Percentiles rank a stretch among this genome's conserved stretches.
These are phyloP conservation scores for Microdochium nivale DNA, from an alignment of 2,329 filamentous ascomycete genomes.

Conservation along the genomic window DNA sequence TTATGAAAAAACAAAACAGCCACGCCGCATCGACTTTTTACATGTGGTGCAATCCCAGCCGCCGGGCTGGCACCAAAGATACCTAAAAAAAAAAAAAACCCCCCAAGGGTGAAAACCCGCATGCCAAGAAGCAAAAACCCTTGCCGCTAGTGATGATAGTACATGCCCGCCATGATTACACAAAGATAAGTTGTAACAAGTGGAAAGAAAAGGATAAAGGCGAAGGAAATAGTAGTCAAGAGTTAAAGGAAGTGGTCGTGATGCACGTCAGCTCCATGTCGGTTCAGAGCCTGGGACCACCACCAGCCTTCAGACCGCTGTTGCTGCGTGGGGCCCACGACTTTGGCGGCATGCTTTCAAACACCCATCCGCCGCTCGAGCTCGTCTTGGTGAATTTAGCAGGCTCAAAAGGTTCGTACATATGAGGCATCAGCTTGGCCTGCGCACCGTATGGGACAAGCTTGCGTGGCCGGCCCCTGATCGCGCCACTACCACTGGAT, in stretches of 20 bases:
- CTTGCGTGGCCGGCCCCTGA: conserved; percentile 7
- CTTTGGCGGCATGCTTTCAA: conserved; percentile 14
- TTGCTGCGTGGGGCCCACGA: not conserved
- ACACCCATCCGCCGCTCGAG: conserved; percentile 13
- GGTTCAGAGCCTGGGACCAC: not conserved
- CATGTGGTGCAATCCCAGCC: too few species aligned
- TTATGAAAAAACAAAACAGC: too few species aligned
- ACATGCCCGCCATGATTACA: not conserved
- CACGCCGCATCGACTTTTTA: too few species aligned
- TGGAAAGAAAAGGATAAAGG: too few species aligned
- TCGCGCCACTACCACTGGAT: not conserved
- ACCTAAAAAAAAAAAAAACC: too few species aligned
- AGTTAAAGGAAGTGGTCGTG: not conserved
- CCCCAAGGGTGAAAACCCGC: too few species aligned
- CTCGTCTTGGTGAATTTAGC: conserved; percentile 22
- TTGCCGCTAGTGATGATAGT: not conserved
- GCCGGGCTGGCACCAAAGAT: too few species aligned
- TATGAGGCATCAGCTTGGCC: conserved; percentile 25
- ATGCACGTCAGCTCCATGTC: too few species aligned
- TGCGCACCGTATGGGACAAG: conserved; percentile 27
- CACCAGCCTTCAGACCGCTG: not conserved
- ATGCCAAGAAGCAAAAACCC: not conserved
- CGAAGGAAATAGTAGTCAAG: not conserved
- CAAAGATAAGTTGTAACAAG: not conserved
- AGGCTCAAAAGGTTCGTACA: conserved; percentile 26